Evolutionary conservation across 2,329 filamentous ascomycete genomes (phyloP), one percentile per base, ranked within the genome.

Genomic region (Fusarium metavorans): DNA sequence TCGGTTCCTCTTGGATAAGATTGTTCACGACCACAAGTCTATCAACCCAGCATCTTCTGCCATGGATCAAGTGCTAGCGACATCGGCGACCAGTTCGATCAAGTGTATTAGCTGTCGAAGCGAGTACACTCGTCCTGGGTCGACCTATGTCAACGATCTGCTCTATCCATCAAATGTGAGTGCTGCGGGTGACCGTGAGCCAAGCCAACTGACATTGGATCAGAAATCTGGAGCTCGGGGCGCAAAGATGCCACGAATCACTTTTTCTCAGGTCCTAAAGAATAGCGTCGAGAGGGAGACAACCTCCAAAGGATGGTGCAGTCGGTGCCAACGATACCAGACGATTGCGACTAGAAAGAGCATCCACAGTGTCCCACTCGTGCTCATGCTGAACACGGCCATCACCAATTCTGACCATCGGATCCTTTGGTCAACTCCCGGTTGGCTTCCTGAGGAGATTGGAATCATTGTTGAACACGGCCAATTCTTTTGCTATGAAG

Each of bases 401-500:
- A 92, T 94, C 45, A 91, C 88, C 6, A 92, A 86, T 54, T 89
- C 91, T 3, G 93, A 96, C 73, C 91, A 95, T 39, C 92, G 92
- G 77, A 89, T 93, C 68, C 87, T 98, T 18, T 99, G 97, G 97
- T 91, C 94, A 1, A 94, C 92, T 14, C 94, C 94, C 1, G 94
- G 94, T 18, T 99, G 96, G 92, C 87, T 99, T 14, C 97, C 97
- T 0, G 93, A 97, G 79, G 95, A 98, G 81, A 95, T 99, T 78
- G 97, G 97, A 41, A 91, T 99, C 79, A 94, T 97, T 67, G 91
- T 98, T 67, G 94, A 97, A 69, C 91, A 94, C 78, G 95, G 94
- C n/a, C 94, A 97, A 79, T 94, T 98, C 80, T 95, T 94, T 83
- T 98, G 95, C 82, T 98, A 95, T 74, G 95, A 99, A 82, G 96